Base-by-base conservation (phyloP, 1,139 yeast species). In the Saccharomyces hybrid region DNA sequence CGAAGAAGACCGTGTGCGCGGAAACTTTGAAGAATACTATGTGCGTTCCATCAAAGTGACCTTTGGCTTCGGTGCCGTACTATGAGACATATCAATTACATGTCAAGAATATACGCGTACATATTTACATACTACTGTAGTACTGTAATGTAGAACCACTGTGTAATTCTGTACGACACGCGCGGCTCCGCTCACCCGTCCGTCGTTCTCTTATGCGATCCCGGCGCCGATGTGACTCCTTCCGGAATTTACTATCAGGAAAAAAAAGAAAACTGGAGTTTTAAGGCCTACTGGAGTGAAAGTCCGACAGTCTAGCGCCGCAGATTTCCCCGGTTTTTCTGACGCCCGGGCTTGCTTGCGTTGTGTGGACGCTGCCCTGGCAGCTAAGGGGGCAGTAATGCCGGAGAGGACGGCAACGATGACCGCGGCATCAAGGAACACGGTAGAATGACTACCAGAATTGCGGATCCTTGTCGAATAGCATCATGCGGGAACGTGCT, bases 11-110 rank as follows among this genome's bases (percentile, higher is more conserved):
- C 78, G 86, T 56, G 97, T 88, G 47, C 81, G 83, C 66, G 80
- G 77, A 48, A 93, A 93, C 72, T 93, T 95, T 67, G 90, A 89
- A 63, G 90, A 88, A 60, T 88, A 89, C 71, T 93, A 93, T 69
- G 83, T 91, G 56, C 83, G 85, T 70, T 81, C 96, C 7, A 90
- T 93, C 67, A 93, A 90, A 75, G 68, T 89, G 49, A 86, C 97
- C 0, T 93, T 93, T 72, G 98, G 99, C 1, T 91, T 87, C 70
- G 98, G 95, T 23, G 87, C 89, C n/a, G 90, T 86, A 13, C 73
- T 86, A 59, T 84, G 23, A 38, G 44, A 38, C 9, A 38, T 38
- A 38, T 11, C 4, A 73, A 53, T 42, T 14, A 7, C 42, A 16
- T 16, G 25, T 16, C 6, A 11, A 23, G 13, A 38, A 38, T 4